These are phyloP conservation scores for Candida cerambycidarum DNA, from an alignment of 805 yeast species.

Conservation along the genomic window DNA sequence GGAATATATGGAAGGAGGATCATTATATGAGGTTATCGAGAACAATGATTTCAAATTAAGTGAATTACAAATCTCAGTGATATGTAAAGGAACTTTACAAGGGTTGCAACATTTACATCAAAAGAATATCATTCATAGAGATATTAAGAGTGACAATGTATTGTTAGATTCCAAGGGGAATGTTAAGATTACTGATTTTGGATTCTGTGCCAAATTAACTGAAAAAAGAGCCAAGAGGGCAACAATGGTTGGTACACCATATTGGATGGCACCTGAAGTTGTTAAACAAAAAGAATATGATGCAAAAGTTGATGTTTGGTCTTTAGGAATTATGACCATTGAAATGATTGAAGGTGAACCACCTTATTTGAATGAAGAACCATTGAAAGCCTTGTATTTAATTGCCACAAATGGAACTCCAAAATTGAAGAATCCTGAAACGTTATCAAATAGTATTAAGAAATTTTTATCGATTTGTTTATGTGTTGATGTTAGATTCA, in stretches of 20 bases:
- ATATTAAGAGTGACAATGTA: constrained; percentile 47
- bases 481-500: constrained; percentile 88
- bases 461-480: constrained; percentile 86
- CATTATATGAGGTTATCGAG: constrained; percentile 92
- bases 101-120: constrained; percentile 91
- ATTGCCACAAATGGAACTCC: constrained; percentile 85
- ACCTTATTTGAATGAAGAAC: constrained; percentile 78
- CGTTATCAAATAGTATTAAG: constrained; percentile 72
- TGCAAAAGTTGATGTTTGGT: constrained; percentile 82
- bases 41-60: constrained; percentile 69
- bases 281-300: constrained; percentile 79
- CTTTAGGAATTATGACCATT: constrained; percentile 80
- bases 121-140: constrained; percentile 83
- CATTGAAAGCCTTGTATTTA: constrained; percentile 70
- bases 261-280: constrained; percentile 91
- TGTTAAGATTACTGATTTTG: constrained; percentile 48
- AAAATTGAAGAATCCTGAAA: constrained; percentile 64
- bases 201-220: constrained; percentile 69
- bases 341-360: constrained; percentile 89
- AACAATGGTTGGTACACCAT: constrained; percentile 86
- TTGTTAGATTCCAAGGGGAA: constrained; percentile 44
- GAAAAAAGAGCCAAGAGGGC: constrained; percentile 73
- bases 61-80: constrained; percentile 89
- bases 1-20: constrained; percentile 99
- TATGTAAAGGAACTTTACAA: constrained; percentile 84